Conservation (phyloP, 2,329 filamentous ascomycete species). For the Fusarium austroafricanum region DNA sequence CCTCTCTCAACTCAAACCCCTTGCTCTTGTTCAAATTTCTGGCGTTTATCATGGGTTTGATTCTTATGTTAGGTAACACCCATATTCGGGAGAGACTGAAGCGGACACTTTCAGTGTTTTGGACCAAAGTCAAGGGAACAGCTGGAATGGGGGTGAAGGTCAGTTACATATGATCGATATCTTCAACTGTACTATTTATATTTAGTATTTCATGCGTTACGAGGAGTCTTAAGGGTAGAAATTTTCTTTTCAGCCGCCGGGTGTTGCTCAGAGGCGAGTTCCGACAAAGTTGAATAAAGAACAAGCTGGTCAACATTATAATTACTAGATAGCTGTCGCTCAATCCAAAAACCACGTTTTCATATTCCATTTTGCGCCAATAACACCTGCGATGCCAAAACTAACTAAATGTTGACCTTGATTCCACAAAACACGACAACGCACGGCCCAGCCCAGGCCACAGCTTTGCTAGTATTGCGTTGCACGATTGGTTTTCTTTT, state of each 20-base stretch:
- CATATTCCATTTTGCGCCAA: constrained; percentile 30
- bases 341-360: constrained; percentile 23
- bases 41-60: constrained; percentile 81
- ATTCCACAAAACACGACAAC: constrained; percentile 28
- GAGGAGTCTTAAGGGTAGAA: constrained; percentile 45
- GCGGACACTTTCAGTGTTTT: constrained; percentile 74
- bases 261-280: constrained; percentile 34
- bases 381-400: constrained; percentile 41
- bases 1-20: constrained; percentile 67
- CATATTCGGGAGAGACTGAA: constrained; percentile 80
- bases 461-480: constrained; percentile 63
- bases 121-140: constrained; percentile 85
- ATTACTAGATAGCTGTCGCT: constrained; percentile 26
- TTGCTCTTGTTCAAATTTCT: constrained; percentile 71
- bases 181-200: constrained; percentile 42
- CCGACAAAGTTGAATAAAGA: constrained; percentile 19
- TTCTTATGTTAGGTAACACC: constrained; percentile 79
- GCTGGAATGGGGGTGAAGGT: constrained; percentile 98
- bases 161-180: constrained; percentile 79
- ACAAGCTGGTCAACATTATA: constrained; percentile 24
- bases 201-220: constrained; percentile 43
- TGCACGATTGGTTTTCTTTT: constrained; percentile 74
- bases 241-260: constrained; percentile 28
- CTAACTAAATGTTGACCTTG: constrained; percentile 27
- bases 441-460: constrained; percentile 62